Evolutionary conservation across 257 asterid species (phyloP).

Genomic region (Solanum bukasovii): DNA sequence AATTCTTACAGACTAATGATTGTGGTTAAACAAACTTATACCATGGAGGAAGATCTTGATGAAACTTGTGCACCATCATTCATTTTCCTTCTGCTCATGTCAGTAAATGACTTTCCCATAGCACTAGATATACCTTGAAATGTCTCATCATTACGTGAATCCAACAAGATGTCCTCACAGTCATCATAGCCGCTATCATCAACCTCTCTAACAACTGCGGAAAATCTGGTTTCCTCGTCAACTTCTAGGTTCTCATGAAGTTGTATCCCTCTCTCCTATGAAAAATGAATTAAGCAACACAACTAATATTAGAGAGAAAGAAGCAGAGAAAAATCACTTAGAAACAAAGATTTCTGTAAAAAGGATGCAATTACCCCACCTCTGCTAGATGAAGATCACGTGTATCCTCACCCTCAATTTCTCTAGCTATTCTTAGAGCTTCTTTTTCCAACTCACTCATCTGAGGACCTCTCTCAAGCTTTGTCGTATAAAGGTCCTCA

Average conservation of each 20-base stretch:
- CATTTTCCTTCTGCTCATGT: slow-evolving; percentile 18
- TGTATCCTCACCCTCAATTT: slow-evolving; percentile 92
- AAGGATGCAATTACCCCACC: slow-evolving; percentile 29
- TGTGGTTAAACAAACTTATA: slow-evolving; percentile 10
- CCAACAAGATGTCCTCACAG: slow-evolving; percentile 51
- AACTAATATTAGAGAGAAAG: neutral
- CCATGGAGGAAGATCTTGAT: slow-evolving; percentile 41
- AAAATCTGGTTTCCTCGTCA: slow-evolving; percentile 85
- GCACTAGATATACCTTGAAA: slow-evolving; percentile 48
- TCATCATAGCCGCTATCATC: slow-evolving; percentile 88
- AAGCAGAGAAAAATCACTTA: neutral
- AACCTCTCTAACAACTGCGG: slow-evolving; percentile 61
- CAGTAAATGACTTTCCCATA: slow-evolving; percentile 26
- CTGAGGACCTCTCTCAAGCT: slow-evolving; percentile 87
- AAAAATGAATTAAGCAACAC: neutral
- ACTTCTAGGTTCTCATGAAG: slow-evolving; percentile 54
- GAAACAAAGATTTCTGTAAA: neutral
- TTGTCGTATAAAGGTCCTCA: slow-evolving; percentile 94
- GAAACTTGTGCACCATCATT: slow-evolving; percentile 27
- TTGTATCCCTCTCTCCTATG: slow-evolving; percentile 80
- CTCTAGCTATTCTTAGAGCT: slow-evolving; percentile 77
- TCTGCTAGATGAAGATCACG: slow-evolving; percentile 91
- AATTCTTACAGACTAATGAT: neutral
- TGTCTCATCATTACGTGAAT: slow-evolving; percentile 75
- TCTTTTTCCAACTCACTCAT: slow-evolving; percentile 78